Conservation (phyloP, 805 yeast species). For the Groenewaldozyma tartarivorans region DNA sequence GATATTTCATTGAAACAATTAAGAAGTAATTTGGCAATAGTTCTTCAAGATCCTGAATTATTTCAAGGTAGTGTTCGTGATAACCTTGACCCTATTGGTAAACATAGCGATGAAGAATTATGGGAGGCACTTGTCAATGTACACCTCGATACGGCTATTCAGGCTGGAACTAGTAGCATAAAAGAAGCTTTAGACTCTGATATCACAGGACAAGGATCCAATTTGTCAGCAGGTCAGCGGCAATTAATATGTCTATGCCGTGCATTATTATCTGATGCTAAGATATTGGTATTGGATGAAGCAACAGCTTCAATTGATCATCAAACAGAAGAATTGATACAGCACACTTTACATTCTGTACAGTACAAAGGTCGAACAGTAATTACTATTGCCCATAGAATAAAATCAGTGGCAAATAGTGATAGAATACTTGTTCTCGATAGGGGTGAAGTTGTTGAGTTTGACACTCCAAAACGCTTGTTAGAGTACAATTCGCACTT, state of each 20-base stretch:
- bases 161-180: constrained; percentile 33
- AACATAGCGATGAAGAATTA: constrained; percentile 39
- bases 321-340: constrained; percentile 64
- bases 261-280: constrained; percentile 57
- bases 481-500: constrained; percentile 25
- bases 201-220: constrained; percentile 60
- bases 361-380: constrained; percentile 65
- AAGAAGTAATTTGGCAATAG: constrained; percentile 47
- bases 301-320: constrained; percentile 76
- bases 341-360: constrained; percentile 58
- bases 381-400: constrained; percentile 73
- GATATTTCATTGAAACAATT: constrained; percentile 43
- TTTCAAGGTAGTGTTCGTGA: constrained; percentile 51
- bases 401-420: constrained; percentile 70
- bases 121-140: constrained; percentile 46
- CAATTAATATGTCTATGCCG: constrained; percentile 70
- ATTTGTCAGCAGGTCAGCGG: constrained; percentile 70
- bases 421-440: constrained; percentile 67
- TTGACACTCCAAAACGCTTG: constrained; percentile 57
- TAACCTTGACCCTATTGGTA: constrained; percentile 52
- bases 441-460: constrained; percentile 58
- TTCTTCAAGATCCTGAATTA: constrained; percentile 60
- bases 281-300: constrained; percentile 65
- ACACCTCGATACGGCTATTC: constrained; percentile 46
- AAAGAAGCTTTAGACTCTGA: constrained; percentile 43